Evolutionary conservation across 2,329 filamentous ascomycete species (phyloP), one percentile per base, ranked within the genome.

Genomic region (Paecilomyces fulvus): DNA sequence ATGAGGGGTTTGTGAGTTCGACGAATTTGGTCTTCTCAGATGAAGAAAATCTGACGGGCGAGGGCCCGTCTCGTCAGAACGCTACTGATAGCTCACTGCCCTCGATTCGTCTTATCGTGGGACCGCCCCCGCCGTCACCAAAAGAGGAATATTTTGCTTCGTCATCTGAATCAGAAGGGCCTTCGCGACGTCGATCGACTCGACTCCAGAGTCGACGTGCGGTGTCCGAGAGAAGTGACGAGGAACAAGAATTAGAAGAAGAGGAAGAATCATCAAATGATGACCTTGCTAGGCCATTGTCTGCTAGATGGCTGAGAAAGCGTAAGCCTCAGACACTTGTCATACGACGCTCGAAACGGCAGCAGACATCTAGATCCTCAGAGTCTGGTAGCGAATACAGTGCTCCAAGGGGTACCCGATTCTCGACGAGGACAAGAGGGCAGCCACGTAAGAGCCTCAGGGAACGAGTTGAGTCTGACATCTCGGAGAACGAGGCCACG

Each of bases 401-500:
- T 57, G 55, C 51, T 3, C 56, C 55, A 1, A 58, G 25, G 30
- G 63, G 59, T 12, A 66, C 62, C 8, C 66, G 72, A 9, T 61
- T 58, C 30, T 76, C 73, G 5, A 67, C 63, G 11, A 64, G 73
- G 30, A 60, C 64, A 1, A 64, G 67, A 23, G 66, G 63, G 21
- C 55, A 58, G 3, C 52, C 64, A 6, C 63, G 65, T 21, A 72
- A 65, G 48, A 79, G 67, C 55, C 74, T 83, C 68, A 72, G 67
- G 54, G 80, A 83, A 55, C 59, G 65, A 49, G 55, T 64, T 31
- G 70, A 74, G 56, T 65, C 72, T 48, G 67, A 72, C 14, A 67
- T 69, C 37, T 73, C 72, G 3, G 71, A 75, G 53, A 63, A 67
- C 25, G 73, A 73, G 55, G 55, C 14, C 74, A 76, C 1, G 84